phyloP scores from a whole-genome alignment of 441 rosid species.

The Sinapis alba region DNA sequence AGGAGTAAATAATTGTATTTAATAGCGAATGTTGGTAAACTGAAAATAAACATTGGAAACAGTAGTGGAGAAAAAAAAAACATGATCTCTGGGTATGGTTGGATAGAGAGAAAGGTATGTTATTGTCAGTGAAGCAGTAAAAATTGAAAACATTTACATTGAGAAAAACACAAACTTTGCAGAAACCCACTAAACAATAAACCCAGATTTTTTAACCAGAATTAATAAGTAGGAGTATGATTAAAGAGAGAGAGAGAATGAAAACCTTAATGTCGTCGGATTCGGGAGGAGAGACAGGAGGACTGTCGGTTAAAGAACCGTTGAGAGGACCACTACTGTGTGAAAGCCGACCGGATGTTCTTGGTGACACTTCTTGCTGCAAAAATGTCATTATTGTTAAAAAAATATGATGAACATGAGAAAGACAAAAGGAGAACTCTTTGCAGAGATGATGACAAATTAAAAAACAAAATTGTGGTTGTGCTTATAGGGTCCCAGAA shows the following conservation, averaged over 20 bases:
- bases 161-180: constrained; percentile 16
- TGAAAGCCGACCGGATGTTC: constrained; percentile 95
- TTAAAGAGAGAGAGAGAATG: background rate
- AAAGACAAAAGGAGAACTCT: constrained; percentile 27
- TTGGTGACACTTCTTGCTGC: constrained; percentile 95
- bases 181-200: constrained; percentile 14
- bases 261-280: constrained; percentile 83
- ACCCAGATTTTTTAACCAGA: background rate
- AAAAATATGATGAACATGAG: constrained; percentile 15
- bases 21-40: background rate
- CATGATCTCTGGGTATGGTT: constrained; percentile 40
- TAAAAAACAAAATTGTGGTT: constrained; percentile 11
- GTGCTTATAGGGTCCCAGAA: constrained; percentile 36
- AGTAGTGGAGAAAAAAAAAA: constrained; percentile 14
- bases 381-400: background rate
- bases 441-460: constrained; percentile 29
- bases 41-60: constrained; percentile 22
- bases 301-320: constrained; percentile 85
- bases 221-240: background rate
- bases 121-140: constrained; percentile 40
- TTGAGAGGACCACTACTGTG: constrained; percentile 97
- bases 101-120: constrained; percentile 36
- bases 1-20: background rate
- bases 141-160: constrained; percentile 26
- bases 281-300: constrained; percentile 84